Conservation (phyloP, 179 eudicot species). For the Pouteria campechiana region DNA sequence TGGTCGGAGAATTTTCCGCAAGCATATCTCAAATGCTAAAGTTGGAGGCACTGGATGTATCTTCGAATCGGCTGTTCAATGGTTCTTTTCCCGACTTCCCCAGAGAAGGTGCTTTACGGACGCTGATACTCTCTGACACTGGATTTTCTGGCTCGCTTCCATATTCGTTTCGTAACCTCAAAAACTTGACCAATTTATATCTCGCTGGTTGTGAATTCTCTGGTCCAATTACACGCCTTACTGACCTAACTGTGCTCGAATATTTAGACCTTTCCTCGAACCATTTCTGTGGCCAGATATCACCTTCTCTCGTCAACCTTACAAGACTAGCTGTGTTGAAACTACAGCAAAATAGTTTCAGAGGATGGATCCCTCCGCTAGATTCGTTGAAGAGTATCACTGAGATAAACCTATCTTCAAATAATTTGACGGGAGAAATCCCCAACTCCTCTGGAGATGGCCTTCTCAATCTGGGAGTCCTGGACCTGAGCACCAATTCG, state of each 20-base stretch:
- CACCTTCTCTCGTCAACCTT: no score
- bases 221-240: conserved; percentile 16
- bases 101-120: conserved; percentile 4
- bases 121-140: conserved; percentile 8
- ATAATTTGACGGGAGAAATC: no score
- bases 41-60: conserved; percentile 13
- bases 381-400: no score
- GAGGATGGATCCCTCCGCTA: no score
- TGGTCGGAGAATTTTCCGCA: conserved; percentile 16
- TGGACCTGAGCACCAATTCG: no score
- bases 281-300: conserved; percentile 13
- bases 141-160: conserved; percentile 18
- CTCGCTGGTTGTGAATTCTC: conserved; percentile 11
- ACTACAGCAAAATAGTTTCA: no score
- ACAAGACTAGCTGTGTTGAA: no score
- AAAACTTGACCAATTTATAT: conserved; percentile 7
- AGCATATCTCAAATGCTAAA: conserved; percentile 10
- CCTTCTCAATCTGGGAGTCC: no score
- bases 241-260: conserved; percentile 7
- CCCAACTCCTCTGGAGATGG: no score
- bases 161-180: conserved; percentile 12
- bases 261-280: conserved; percentile 16
- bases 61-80: conserved; percentile 7
- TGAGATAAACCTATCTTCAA: no score
- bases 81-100: conserved; percentile 27